Evolutionary conservation across 148 eudicot species (phyloP), one percentile per base, ranked within the genome.

Genomic region (Rhododendron ferrugineum): DNA sequence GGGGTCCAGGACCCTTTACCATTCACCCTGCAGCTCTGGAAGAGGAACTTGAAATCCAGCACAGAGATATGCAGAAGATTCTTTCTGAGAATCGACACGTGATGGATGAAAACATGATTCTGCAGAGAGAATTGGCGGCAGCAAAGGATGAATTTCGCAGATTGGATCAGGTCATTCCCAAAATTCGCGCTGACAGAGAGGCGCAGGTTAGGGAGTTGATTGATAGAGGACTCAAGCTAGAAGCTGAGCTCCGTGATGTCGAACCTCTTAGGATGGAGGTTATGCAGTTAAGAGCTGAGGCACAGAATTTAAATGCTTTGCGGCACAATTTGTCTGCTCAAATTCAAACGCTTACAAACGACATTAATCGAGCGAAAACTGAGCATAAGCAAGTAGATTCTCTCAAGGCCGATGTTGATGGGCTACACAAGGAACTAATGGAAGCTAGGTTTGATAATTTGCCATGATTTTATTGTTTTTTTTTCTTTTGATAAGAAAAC

Each of bases 11-110:
- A 42, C 92, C 92, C 79, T 86, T 90, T 50, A 90, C 95, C 46
- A 86, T 93, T 78, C 93, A 93, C 88, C 98, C 94, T 70, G 89
- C 88, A 58, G 90, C 90, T 70, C 83, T 96, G 81, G 97, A 94
- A 86, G 98, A 96, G 88, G 98, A 96, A 86, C 89, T 94, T 80
- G 96, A 94, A 62, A 84, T 92, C 82, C 98, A 93, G 81, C 91
- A 88, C 76, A 85, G 92, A 83, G 98, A 96, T 84, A 92, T 92
- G 66, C 92, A 89, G 87, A 91, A 87, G 89, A 88, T 96, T 87
- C 88, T 87, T 80, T 87, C 95, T 66, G 95, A 96, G 13, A 94
- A 96, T 87, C 88, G 94, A 50, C 92, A 90, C 58, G 85, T 93
- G 79, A 42, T 93, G 75, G 94, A 96, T 50, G 98, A 93, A 85